Conservation (phyloP, 306 rosid genomes). For the Vigna nakashimae region DNA sequence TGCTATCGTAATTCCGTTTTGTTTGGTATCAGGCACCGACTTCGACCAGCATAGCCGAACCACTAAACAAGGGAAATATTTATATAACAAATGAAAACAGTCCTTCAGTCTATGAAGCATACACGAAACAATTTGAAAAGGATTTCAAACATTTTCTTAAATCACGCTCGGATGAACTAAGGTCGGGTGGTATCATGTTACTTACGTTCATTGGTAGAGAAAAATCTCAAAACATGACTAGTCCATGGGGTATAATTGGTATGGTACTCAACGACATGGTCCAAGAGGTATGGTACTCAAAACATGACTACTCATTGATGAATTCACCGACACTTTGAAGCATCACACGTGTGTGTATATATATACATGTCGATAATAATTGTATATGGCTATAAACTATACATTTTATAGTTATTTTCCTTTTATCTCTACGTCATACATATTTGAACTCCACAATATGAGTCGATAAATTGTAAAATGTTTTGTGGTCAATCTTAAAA, state of each 20-base stretch:
- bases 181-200: constrained; percentile 51
- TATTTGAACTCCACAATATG: too few species aligned
- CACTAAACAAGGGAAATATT: constrained; percentile 37
- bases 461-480: too few species aligned
- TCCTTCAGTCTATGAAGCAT: constrained; percentile 34
- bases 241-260: constrained; percentile 38
- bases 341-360: too few species aligned
- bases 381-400: too few species aligned
- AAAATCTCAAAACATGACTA: not conserved
- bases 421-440: too few species aligned
- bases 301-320: too few species aligned
- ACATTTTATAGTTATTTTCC: too few species aligned
- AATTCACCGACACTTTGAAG: too few species aligned
- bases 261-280: constrained; percentile 54
- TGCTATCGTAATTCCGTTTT: too few species aligned
- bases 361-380: too few species aligned
- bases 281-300: not conserved
- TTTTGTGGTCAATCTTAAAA: too few species aligned
- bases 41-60: not conserved
- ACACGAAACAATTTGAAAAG: constrained; percentile 45
- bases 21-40: constrained; percentile 36
- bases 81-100: constrained; percentile 45
- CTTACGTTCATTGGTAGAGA: constrained; percentile 49
- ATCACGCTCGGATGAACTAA: constrained; percentile 54
- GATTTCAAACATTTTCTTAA: constrained; percentile 53